Percentiles rank a stretch among this genome's conserved stretches.
These are phyloP conservation scores for Rhizophora mangle DNA, from an alignment of 345 rosid species.

Conservation along the genomic window DNA sequence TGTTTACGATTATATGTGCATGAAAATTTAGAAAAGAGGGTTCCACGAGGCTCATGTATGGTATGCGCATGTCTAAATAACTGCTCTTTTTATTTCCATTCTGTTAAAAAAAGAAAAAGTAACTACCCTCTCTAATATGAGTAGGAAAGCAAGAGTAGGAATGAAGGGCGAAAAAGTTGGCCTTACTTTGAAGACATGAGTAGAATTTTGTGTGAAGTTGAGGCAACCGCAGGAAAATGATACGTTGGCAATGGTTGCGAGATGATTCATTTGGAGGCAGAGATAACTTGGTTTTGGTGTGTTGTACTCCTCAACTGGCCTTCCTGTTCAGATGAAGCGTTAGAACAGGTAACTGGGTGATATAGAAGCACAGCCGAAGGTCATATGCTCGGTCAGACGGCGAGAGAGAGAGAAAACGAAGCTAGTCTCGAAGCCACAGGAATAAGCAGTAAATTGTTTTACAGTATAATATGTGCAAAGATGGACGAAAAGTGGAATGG, in stretches of 20 bases:
- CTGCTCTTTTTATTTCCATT: no score
- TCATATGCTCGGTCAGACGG: not conserved
- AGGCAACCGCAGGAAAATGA: slow-evolving; percentile 37
- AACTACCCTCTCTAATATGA: not conserved
- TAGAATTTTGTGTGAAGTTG: slow-evolving; percentile 50
- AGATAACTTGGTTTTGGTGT: not conserved
- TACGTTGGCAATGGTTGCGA: not conserved
- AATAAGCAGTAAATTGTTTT: not conserved
- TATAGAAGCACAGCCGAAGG: not conserved
- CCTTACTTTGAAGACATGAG: slow-evolving; percentile 74
- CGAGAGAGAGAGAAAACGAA: not conserved
- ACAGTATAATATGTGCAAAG: not conserved
- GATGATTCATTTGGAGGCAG: no score
- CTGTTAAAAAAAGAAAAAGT: no score
- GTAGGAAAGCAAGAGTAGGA: slow-evolving; percentile 62
- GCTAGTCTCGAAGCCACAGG: not conserved
- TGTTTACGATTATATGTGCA: not conserved
- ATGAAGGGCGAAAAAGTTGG: slow-evolving; percentile 48
- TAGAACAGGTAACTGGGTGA: no score
- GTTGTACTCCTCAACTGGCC: not conserved
- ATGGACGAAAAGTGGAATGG: not conserved
- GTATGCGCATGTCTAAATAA: not conserved
- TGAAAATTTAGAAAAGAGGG: no score
- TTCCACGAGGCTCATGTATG: not conserved
- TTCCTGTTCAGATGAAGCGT: not conserved